A percentile compares a stretch with the other conserved stretches of the same genome.
Conservation (phyloP, 2,329 filamentous ascomycete species). For the Aspergillus flavus region DNA sequence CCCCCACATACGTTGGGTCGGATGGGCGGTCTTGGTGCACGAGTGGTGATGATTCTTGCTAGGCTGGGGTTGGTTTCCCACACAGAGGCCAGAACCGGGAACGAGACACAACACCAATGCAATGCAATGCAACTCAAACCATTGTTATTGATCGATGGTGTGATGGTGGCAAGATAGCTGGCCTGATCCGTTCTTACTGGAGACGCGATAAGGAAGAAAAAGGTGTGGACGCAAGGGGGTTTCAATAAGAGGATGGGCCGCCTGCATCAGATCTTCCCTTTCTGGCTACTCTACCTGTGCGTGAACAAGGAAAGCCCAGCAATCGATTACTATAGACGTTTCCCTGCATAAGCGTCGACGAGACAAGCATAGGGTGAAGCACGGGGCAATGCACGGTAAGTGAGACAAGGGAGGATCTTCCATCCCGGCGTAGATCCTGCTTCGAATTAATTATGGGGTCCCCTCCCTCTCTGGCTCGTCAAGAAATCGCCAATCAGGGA, state of each 20-base stretch:
- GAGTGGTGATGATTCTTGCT: constrained; percentile 16
- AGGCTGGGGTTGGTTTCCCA: constrained; percentile 12
- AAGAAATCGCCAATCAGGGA: background rate
- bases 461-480: background rate
- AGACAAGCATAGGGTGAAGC: constrained; percentile 18
- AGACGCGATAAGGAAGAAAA: constrained; percentile 10
- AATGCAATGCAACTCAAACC: constrained; percentile 30
- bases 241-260: constrained; percentile 14
- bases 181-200: constrained; percentile 13
- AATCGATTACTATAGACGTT: constrained; percentile 17
- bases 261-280: constrained; percentile 12
- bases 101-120: constrained; percentile 19
- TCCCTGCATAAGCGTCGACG: constrained; percentile 18
- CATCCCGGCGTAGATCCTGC: constrained; percentile 11
- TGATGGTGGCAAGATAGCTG: constrained; percentile 12
- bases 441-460: constrained; percentile 10
- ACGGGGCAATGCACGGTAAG: constrained; percentile 12
- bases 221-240: constrained; percentile 24
- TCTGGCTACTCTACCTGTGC: constrained; percentile 10
- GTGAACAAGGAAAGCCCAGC: constrained; percentile 8
- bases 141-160: constrained; percentile 20
- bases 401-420: constrained; percentile 19
- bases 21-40: constrained; percentile 16
- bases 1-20: constrained; percentile 12
- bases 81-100: constrained; percentile 13